Conservation (phyloP, 805 yeast species). For the Suhomyces vadensis region DNA sequence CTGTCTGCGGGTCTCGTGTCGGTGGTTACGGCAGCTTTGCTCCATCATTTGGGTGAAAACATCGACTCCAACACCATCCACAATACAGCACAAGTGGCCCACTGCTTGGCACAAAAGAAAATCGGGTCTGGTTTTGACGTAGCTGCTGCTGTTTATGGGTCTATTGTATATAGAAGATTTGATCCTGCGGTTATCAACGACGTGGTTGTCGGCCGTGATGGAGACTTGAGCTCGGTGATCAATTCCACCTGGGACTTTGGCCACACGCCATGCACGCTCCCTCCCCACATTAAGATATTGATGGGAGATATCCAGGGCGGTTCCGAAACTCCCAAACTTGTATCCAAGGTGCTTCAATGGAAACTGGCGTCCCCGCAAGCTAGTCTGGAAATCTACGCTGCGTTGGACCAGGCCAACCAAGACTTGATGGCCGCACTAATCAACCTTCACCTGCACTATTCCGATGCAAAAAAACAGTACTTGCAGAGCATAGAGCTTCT, state of each 20-base stretch:
- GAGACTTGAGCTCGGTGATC: conserved; percentile 35
- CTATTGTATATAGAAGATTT: conserved; percentile 79
- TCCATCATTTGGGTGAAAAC: conserved; percentile 43
- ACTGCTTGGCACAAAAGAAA: conserved; percentile 91
- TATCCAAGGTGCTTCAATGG: conserved; percentile 76
- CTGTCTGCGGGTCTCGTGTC: conserved; percentile 93
- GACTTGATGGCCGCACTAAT: conserved; percentile 51
- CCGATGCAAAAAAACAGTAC: conserved; percentile 37
- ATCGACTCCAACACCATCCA: conserved; percentile 50
- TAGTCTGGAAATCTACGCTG: conserved; percentile 53
- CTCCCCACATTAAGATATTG: conserved; percentile 64
- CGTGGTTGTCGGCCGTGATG: conserved; percentile 20
- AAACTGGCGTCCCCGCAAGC: conserved; percentile 49
- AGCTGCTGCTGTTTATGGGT: conserved; percentile 92
- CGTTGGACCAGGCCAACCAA: conserved; percentile 60
- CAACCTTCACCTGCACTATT: conserved; percentile 35
- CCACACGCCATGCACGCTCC: conserved; percentile 60
- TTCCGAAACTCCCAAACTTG: conserved; percentile 91
- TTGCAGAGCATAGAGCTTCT: conserved; percentile 15
- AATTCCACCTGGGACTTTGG: conserved; percentile 62
- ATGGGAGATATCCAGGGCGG: conserved; percentile 96
- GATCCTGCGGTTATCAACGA: conserved; percentile 50
- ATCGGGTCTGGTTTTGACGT: conserved; percentile 98
- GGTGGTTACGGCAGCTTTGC: conserved; percentile 69
- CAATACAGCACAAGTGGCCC: conserved; percentile 84